phyloP scores from a whole-genome alignment of 352 stramenopile genomes.

The Elongisporangium anandrum region DNA sequence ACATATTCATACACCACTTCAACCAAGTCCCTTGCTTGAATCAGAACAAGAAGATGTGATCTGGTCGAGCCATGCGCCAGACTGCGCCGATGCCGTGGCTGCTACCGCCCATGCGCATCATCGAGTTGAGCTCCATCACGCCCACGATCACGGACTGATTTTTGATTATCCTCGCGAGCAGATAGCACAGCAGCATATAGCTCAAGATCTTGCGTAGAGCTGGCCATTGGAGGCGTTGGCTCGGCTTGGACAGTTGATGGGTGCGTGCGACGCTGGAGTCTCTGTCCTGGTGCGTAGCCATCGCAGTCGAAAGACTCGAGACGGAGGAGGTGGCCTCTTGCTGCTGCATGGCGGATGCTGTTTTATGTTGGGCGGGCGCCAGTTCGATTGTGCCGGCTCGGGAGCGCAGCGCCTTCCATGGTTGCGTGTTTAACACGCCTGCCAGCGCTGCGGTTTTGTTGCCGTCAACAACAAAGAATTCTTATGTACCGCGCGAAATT shows the following conservation, averaged over 20 bases:
- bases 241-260: neutral
- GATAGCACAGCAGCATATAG: neutral
- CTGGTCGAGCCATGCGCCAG: neutral
- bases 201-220: neutral
- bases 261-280: neutral
- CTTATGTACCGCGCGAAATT: neutral
- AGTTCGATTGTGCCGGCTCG: neutral
- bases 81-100: neutral
- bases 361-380: neutral
- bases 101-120: neutral
- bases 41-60: neutral
- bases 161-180: neutral
- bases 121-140: neutral
- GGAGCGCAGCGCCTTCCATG: neutral
- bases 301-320: neutral
- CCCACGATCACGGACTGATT: neutral
- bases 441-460: neutral
- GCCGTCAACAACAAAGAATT: neutral
- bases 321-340: neutral
- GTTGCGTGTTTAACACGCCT: neutral
- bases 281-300: neutral
- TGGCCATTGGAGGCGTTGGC: neutral
- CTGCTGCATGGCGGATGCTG: neutral
- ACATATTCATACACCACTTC: neutral
- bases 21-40: neutral